These are phyloP conservation scores for Tuber indicum DNA, from an alignment of 495 filamentous ascomycete genomes.

Conservation along the genomic window DNA sequence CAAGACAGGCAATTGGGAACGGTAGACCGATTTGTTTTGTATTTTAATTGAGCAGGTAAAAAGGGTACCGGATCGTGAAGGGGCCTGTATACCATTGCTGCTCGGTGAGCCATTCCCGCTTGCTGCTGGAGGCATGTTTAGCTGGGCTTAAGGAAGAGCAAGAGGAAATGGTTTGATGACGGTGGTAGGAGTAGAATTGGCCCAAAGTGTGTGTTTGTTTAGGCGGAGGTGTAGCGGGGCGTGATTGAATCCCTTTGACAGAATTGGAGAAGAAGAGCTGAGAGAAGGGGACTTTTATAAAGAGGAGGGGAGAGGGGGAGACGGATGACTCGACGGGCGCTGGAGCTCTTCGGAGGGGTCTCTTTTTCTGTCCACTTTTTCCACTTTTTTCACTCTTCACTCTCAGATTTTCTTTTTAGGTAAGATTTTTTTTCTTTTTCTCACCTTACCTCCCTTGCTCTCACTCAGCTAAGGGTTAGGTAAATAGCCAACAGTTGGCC, in stretches of 20 bases:
- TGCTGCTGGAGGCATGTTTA: constrained; percentile 34
- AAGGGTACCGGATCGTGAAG: background rate
- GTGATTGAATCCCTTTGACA: background rate
- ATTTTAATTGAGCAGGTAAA: background rate
- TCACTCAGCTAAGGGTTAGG: background rate
- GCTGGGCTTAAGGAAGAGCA: constrained; percentile 41
- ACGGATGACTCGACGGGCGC: background rate
- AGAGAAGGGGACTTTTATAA: constrained; percentile 10
- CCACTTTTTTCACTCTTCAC: background rate
- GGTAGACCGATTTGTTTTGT: background rate
- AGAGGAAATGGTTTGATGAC: background rate
- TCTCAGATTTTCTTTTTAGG: background rate
- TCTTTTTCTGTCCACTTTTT: background rate
- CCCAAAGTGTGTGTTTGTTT: background rate
- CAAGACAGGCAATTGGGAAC: constrained; percentile 22
- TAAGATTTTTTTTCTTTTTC: background rate
- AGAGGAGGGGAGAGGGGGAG: background rate
- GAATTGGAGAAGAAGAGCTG: constrained; percentile 7
- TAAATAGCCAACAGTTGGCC: background rate
- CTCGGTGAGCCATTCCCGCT: constrained; percentile 34
- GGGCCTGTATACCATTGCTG: constrained; percentile 25
- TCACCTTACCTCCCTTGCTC: background rate
- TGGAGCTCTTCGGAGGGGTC: background rate
- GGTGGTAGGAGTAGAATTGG: constrained; percentile 23
- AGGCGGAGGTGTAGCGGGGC: background rate